phyloP scores from a whole-genome alignment of 306 rosid species.

The Rosa lucieae region DNA sequence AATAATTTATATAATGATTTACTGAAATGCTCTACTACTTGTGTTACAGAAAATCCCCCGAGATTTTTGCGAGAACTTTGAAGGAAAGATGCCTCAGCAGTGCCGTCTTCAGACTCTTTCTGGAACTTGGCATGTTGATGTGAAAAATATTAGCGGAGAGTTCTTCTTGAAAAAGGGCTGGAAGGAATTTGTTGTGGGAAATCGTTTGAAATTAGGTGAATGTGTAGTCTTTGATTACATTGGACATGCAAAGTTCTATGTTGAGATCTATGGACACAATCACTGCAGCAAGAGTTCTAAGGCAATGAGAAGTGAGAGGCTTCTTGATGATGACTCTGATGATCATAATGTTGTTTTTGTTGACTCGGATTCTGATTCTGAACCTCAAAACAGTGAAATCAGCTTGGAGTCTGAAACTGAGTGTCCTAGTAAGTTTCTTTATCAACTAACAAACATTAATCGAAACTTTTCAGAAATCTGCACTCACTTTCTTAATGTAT shows the following conservation, averaged over 20 bases:
- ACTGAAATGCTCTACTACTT: too few species aligned
- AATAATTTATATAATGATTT: too few species aligned
- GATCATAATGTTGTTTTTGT: background rate
- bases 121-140: background rate
- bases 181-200: background rate
- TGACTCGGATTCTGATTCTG: background rate
- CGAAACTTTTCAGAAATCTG: background rate
- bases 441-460: background rate
- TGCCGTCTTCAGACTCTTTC: background rate
- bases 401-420: background rate
- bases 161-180: background rate
- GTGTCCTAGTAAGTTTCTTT: background rate
- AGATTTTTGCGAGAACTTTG: background rate
- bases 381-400: background rate
- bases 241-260: background rate
- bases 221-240: background rate
- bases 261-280: background rate
- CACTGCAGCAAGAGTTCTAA: background rate
- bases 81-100: background rate
- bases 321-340: background rate
- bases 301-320: background rate
- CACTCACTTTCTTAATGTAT: background rate
- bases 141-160: background rate
- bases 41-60: background rate
- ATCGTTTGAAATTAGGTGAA: background rate